A percentile compares a stretch with the other conserved stretches of the same genome.
Conservation (phyloP, 495 filamentous ascomycete genomes). For the Neurospora terricola region DNA sequence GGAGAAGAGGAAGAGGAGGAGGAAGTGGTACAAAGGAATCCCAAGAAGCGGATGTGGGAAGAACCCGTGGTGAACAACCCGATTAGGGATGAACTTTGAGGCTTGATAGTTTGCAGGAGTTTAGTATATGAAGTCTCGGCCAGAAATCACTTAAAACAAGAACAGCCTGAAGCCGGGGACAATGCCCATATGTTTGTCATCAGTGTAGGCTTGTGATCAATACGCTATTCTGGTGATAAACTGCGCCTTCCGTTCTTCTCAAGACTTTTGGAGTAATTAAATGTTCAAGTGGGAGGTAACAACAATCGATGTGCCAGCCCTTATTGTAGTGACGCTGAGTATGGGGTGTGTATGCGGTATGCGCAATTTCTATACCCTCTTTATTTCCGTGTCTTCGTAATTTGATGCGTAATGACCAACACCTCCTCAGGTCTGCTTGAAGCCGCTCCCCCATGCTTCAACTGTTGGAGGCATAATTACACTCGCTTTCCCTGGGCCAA, state of each 20-base stretch:
- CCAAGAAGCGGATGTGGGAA: constrained; percentile 80
- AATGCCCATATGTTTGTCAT: background rate
- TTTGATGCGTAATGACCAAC: background rate
- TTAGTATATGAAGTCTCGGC: background rate
- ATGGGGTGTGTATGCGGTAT: no score
- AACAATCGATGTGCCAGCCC: no score
- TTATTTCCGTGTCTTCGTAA: no score
- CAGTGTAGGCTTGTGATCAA: no score
- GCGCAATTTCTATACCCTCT: no score
- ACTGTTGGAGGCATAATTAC: constrained; percentile 8
- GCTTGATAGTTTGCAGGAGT: background rate
- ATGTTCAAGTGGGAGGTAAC: no score
- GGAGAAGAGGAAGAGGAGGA: constrained; percentile 2
- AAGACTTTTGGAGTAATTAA: no score
- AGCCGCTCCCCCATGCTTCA: background rate
- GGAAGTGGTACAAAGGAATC: constrained; percentile 34
- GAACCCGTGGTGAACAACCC: constrained; percentile 36
- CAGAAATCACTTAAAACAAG: background rate
- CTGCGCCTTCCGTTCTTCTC: no score
- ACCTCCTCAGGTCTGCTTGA: no score
- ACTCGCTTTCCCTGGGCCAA: constrained; percentile 44
- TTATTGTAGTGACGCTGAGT: no score
- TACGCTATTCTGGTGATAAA: no score
- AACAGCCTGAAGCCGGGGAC: background rate
- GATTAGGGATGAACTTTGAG: constrained; percentile 47